Evolutionary conservation across 169 alveolate genomes (phyloP).

Genomic region (Cryptosporidium viatorum): DNA sequence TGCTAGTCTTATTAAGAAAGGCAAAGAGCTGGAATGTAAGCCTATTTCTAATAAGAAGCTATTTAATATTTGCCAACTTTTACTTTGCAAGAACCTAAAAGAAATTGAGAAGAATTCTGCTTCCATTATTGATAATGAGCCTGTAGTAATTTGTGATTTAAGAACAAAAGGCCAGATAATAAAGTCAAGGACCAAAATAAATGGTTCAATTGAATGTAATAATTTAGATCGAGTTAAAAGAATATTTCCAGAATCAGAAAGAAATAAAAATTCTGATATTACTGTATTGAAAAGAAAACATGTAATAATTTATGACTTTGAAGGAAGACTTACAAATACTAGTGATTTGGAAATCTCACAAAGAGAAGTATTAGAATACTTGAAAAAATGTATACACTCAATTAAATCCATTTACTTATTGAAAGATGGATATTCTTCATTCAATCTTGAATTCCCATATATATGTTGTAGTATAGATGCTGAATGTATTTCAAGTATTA

Average conservation of each 20-base stretch:
- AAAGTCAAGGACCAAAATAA: slow-evolving; percentile 2
- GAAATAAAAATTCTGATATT: neutral
- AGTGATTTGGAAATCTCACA: slow-evolving; percentile 18
- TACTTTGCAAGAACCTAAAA: slow-evolving; percentile 11
- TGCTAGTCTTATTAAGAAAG: neutral
- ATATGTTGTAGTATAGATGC: slow-evolving; percentile 27
- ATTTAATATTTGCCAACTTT: slow-evolving; percentile 18
- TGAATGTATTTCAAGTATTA: slow-evolving; percentile 26
- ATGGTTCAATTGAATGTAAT: slow-evolving; percentile 45
- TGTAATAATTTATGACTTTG: slow-evolving; percentile 31
- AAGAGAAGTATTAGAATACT: slow-evolving; percentile 29
- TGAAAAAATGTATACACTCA: slow-evolving; percentile 10
- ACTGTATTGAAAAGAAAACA: slow-evolving; percentile 1
- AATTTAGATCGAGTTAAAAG: slow-evolving; percentile 26
- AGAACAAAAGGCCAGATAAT: slow-evolving; percentile 16
- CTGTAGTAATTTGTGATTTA: slow-evolving; percentile 35
- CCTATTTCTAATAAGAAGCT: slow-evolving; percentile 23
- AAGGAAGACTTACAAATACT: slow-evolving; percentile 3
- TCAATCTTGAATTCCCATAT: slow-evolving; percentile 46
- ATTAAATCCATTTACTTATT: slow-evolving; percentile 30
- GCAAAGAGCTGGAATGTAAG: slow-evolving; percentile 15
- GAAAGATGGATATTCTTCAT: slow-evolving; percentile 31
- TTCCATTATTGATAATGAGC: neutral
- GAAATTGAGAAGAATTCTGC: neutral
- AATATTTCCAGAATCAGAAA: neutral